These are phyloP conservation scores for Spathaspora arborariae DNA, from an alignment of 805 yeast genomes.

Conservation along the genomic window DNA sequence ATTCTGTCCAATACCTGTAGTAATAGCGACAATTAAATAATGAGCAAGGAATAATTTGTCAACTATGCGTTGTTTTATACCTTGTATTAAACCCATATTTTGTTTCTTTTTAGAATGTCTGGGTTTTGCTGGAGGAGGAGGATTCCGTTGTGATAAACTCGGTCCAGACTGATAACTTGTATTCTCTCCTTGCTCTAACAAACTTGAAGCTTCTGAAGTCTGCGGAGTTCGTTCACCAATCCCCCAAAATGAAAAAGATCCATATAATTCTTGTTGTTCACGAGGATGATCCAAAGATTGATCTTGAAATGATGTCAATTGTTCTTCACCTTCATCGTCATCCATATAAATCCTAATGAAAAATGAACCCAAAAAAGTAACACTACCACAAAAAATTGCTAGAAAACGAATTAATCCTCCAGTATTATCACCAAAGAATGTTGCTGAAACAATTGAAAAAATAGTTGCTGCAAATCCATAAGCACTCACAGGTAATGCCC, in stretches of 20 bases:
- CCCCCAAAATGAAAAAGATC: conserved; percentile 41
- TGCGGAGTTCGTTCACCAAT: conserved; percentile 31
- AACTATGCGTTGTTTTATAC: conserved; percentile 18
- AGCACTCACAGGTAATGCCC: conserved; percentile 62
- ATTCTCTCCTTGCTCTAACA: not conserved
- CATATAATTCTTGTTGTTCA: conserved; percentile 20
- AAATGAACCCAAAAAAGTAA: conserved; percentile 42
- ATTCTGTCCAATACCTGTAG: conserved; percentile 66
- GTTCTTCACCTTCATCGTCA: not conserved
- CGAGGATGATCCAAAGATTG: not conserved
- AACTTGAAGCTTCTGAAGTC: not conserved
- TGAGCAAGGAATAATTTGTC: conserved; percentile 44
- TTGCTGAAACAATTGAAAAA: conserved; percentile 55
- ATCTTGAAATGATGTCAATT: not conserved
- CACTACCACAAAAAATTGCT: conserved; percentile 46
- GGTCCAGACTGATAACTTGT: not conserved
- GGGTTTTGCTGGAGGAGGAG: not conserved
- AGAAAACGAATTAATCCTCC: conserved; percentile 55
- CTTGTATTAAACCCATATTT: conserved; percentile 11
- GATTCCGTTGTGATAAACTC: conserved; percentile 4
- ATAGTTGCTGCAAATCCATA: conserved; percentile 71
- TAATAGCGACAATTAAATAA: conserved; percentile 50
- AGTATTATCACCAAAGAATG: conserved; percentile 49
- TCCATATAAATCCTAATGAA: conserved; percentile 38
- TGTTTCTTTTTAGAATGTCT: not conserved